Conservation (phyloP, 2,329 filamentous ascomycete species). For the Apiospora arundinis region DNA sequence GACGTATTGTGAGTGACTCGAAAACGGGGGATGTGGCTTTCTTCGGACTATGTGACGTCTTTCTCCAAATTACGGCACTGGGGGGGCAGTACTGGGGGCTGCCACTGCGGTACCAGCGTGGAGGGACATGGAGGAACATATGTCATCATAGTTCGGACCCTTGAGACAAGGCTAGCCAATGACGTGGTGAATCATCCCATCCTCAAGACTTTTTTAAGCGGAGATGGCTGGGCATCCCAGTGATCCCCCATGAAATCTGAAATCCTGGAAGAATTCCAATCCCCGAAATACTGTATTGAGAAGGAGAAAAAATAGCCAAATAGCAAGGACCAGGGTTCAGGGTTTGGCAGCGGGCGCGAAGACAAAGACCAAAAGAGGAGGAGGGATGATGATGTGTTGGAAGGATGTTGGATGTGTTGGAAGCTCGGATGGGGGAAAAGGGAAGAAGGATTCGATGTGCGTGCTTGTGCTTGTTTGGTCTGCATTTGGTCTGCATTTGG, state of each 20-base stretch:
- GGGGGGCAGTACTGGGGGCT: not conserved
- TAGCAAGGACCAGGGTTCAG: not conserved
- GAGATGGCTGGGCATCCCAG: not conserved
- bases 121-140: not conserved
- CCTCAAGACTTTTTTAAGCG: conserved; percentile 15
- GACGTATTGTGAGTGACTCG: not conserved
- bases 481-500: no score
- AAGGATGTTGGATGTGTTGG: not conserved
- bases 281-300: not conserved
- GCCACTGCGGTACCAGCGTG: not conserved
- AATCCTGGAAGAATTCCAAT: not conserved
- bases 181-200: conserved; percentile 13
- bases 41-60: conserved; percentile 4
- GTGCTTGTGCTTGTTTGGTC: not conserved
- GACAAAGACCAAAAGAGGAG: not conserved
- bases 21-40: not conserved
- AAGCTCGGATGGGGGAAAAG: not conserved
- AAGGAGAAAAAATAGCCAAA: no score
- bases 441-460: not conserved
- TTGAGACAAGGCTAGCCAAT: conserved; percentile 15
- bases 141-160: conserved; percentile 17
- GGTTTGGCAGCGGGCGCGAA: not conserved
- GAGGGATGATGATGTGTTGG: not conserved
- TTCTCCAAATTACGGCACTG: not conserved
- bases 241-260: not conserved